These are phyloP conservation scores for Chalara sp. DNA, from an alignment of 2,329 filamentous ascomycete species.

Conservation along the genomic window DNA sequence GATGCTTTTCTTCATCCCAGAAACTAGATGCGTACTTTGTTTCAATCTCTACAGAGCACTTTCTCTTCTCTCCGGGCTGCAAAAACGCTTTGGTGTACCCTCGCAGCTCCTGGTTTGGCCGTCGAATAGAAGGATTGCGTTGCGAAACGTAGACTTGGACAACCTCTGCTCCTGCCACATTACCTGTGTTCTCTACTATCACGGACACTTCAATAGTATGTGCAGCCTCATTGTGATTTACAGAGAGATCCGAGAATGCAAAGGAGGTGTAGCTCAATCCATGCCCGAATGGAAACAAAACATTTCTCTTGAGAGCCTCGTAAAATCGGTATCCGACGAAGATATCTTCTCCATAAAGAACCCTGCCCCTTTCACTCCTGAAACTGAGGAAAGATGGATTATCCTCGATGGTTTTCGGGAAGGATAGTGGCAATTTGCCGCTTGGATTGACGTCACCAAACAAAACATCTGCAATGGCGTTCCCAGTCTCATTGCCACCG, in stretches of 20 bases:
- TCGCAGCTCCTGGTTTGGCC: slow-evolving; percentile 57
- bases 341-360: slow-evolving; percentile 73
- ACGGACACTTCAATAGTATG: slow-evolving; percentile 30
- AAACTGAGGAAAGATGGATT: slow-evolving; percentile 75
- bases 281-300: slow-evolving; percentile 65
- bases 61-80: slow-evolving; percentile 50
- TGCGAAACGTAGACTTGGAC: slow-evolving; percentile 51
- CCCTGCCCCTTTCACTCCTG: slow-evolving; percentile 59
- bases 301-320: slow-evolving; percentile 57
- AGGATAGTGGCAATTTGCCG: slow-evolving; percentile 67
- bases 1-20: slow-evolving; percentile 34
- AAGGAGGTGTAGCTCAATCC: slow-evolving; percentile 25
- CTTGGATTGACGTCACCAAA: slow-evolving; percentile 57
- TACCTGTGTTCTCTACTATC: slow-evolving; percentile 57
- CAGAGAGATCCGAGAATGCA: too few species aligned
- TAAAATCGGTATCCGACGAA: slow-evolving; percentile 79
- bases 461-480: slow-evolving; percentile 56
- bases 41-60: slow-evolving; percentile 45
- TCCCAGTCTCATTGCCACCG: slow-evolving; percentile 58
- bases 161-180: slow-evolving; percentile 43
- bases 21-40: slow-evolving; percentile 36
- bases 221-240: too few species aligned
- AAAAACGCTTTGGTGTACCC: slow-evolving; percentile 60
- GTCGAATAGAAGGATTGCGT: slow-evolving; percentile 37
- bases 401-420: slow-evolving; percentile 60